Evolutionary conservation across 2,329 filamentous ascomycete genomes (phyloP), one percentile per base, ranked within the genome.

Genomic region (Hypoxylon sp.): DNA sequence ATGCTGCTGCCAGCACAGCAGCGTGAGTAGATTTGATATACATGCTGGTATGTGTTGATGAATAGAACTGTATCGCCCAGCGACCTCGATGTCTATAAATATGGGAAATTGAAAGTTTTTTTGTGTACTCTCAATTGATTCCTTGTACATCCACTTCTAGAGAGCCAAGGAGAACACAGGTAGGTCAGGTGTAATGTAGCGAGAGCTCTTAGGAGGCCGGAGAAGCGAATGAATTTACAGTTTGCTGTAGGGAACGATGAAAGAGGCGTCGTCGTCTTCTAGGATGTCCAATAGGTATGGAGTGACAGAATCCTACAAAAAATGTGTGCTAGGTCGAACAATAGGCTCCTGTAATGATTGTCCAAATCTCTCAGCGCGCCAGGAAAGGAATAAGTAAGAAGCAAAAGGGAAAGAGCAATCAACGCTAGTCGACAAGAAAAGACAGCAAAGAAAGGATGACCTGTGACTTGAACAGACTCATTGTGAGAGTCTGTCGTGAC

Each of bases 11-110:
- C 57, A 70, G 69, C 16, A 73, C 67, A 37, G 74, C 73, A n/a
- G 69, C 69, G 41, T 63, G 61, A 45, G 71, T 46, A 19, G 75
- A 74, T 67, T 75, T 78, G 58, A 74, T 47, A 54, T 76, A 77
- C 70, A 73, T 73, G 34, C 63, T 67, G 7, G 19, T 39, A n/a
- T 57, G 41, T 29, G 21, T 34, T 30, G 19, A 27, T 16, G 45
- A 55, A 61, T 47, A 52, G 19, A 51, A 67, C 9, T 16, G 50
- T 55, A 64, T 70, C 65, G 68, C 58, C 9, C 57, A 60, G 65
- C 63, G 63, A 68, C 21, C 39, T 65, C 53, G 45, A 51, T 9
- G 43, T 61, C 5, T 58, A 61, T 66, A 46, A 48, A 53, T 57
- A 34, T 32, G 12, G 51, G 52, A 65, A 66, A 63, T 65, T 68